Base-by-base conservation (phyloP, 1,139 yeast genomes). In the Wickerhamomyces sp. region DNA sequence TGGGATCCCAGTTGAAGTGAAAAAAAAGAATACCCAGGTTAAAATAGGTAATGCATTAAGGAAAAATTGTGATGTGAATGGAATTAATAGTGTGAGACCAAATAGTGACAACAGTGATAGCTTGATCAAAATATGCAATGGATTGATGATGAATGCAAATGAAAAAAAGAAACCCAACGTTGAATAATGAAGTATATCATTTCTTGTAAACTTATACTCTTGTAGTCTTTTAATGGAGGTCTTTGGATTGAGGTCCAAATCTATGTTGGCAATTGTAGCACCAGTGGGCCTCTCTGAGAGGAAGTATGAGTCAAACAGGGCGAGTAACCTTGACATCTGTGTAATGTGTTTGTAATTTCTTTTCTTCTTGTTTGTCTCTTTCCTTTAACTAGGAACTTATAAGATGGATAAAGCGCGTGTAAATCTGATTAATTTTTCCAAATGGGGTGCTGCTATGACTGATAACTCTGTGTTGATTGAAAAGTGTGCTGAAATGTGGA, bases 1-100 rank as follows among this genome's bases (percentile, higher is more conserved):
- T 11, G 95, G 91, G 53, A 93, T 85, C 59, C 80, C 84, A 26
- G 88, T 79, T 43, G 93, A 83, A 31, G 84, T 77, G 65, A 87
- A 90, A 67, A 84, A 93, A 47, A 93, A 73, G 30, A 91, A 80
- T 55, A 90, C 78, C 97, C 98, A 93, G 8, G 95, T 75, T 46
- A 85, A 76, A 30, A 94, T 81, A 4, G 99, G 98, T 59, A 90
- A 71, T 27, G 91, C 95, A 58, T 83, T 84, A 41, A 87, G 73
- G 61, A 90, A 87, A 64, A 94, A 90, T 65, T 93, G 98, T 14
- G 87, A 76, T 1, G 95, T 83, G 45, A 86, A 65, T 8, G 98
- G 97, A 9, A 87, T 58, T 39, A 83, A 63, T 55, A 87, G 75
- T 11, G 63, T 45, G 23, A 57, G 34, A 3, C 53, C 51, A 40